Evolutionary conservation across 106 monocot species (phyloP), one percentile per base, ranked within the genome.

Genomic region (Triglochin maritima): DNA sequence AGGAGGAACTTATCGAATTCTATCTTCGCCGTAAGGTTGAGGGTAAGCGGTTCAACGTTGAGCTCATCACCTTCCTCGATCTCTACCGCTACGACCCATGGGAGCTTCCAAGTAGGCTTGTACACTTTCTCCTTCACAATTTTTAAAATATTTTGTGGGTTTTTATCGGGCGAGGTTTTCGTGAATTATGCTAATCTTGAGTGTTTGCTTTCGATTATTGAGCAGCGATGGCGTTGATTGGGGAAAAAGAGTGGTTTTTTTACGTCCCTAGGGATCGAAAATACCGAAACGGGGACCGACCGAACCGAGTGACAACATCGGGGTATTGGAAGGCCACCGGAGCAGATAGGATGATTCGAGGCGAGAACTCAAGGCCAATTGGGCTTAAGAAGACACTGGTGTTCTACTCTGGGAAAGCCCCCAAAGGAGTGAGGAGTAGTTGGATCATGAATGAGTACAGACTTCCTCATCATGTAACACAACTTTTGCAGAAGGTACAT

Each of bases 401-500:
- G 14, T 76, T 76, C 69, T 76, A 76, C 56, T 76, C 76, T 43
- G 76, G 76, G 46, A 76, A 76, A 62, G 76, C 76, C 15, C 76
- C 76, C 46, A 76, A 69, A 47, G 76, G 76, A 12, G 63, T 69
- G 4, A 16, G 76, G 11, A 52, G 69, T 12, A 76, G 69, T 29
- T 76, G 76, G 76, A 76, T 76, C 67, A 76, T 76, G 76, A 76
- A 76, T 17, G 76, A 76, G 69, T 76, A 76, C 51, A 42, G 76
- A 6, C 63, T 76, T 3, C 76, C 76, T 42, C 76, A 76, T 45
- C 44, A 61, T 51, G 69, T 63, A 15, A 69, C 69, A 13, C 43
- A 45, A 46, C 68, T 52, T 5, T 50, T 14, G 9, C 68, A 69
- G 45, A 76, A 76, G 76, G 76, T 76, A 47, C 50, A 3, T 58